Evolutionary conservation across 2,329 filamentous ascomycete species (phyloP), one percentile per base, ranked within the genome.

Genomic region (Fulvia fulva): DNA sequence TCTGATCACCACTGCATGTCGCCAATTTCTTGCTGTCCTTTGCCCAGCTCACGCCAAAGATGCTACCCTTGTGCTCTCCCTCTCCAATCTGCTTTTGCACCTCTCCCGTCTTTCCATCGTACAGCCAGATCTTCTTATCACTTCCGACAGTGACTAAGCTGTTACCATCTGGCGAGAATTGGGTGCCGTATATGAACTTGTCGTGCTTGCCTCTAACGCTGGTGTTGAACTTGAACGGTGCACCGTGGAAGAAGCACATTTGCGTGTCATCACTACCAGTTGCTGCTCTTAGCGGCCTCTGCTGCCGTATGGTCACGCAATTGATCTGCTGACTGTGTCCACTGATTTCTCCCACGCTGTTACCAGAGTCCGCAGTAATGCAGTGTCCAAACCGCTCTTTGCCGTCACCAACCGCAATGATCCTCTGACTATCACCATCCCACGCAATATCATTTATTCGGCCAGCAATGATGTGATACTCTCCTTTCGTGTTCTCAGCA

Each of bases 401-500:
- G 53, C 94, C 94, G 68, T 97, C 90, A 46, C 94, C 94, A 5
- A 99, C 93, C 3, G 93, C 94, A 69, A 97, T 97, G 71, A 99
- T 88, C 51, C 94, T 88, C 78, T 97, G 92, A 61, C 90, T 96
- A 76, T 99, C 94, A 57, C 92, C 93, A 70, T 97, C 94, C 92
- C 94, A 99, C 1, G 91, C 93, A 65, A 99, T 85, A 73, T 99
- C 94, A 73, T 96, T 96, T 77, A 99, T 93, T 55, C 90, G 88
- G 12, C 94, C 94, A 32, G 90, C 91, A 70, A 97, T 92, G 76
- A 97, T 97, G 71, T 86, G 83, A 76, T 96, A 97, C 75, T 97
- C 93, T 65, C 92, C 90, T 75, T 95, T 96, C 47, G 91, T 96
- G 69, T 87, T 90, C 47, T 91, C 91, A 66, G 91, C 90, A 56